phyloP scores from a whole-genome alignment of 805 yeast species.

The Kodamaea sagamina region DNA sequence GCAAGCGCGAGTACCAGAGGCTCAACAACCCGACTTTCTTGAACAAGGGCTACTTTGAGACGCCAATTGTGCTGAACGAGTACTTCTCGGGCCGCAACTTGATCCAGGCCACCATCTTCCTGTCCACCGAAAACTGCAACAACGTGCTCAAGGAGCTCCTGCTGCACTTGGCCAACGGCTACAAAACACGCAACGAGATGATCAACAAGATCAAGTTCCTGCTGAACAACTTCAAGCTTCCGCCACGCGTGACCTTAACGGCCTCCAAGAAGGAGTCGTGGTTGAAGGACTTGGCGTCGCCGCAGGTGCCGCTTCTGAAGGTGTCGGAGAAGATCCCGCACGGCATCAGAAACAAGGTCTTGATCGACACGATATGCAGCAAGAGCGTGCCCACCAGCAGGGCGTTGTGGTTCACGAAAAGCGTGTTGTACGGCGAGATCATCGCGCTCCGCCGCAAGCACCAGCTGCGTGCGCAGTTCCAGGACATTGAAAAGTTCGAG shows the following conservation, averaged over 20 bases:
- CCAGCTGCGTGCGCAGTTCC: slow-evolving; percentile 20
- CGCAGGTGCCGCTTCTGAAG: slow-evolving; percentile 61
- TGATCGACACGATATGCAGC: slow-evolving; percentile 71
- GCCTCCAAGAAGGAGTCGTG: slow-evolving; percentile 84
- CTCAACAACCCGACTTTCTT: slow-evolving; percentile 51
- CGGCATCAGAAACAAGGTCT: slow-evolving; percentile 72
- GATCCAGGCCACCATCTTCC: slow-evolving; percentile 47
- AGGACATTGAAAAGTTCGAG: slow-evolving; percentile 39
- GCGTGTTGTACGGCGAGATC: slow-evolving; percentile 71
- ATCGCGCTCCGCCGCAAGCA: slow-evolving; percentile 33
- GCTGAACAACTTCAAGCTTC: slow-evolving; percentile 62
- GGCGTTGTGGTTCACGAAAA: slow-evolving; percentile 88
- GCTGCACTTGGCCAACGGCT: slow-evolving; percentile 39
- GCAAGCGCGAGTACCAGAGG: slow-evolving; percentile 51
- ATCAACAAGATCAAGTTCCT: slow-evolving; percentile 39
- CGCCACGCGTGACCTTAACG: slow-evolving; percentile 87
- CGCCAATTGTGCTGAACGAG: slow-evolving; percentile 65
- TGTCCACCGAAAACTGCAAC: slow-evolving; percentile 37
- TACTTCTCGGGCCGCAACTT: slow-evolving; percentile 67
- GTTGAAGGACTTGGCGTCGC: slow-evolving; percentile 77
- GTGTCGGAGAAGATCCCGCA: slow-evolving; percentile 85
- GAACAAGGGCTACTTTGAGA: slow-evolving; percentile 71
- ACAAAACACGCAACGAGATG: slow-evolving; percentile 39
- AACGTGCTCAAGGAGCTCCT: slow-evolving; percentile 39
- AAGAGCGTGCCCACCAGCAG: slow-evolving; percentile 74